Evolutionary conservation across 1,284 basidiomycete species (phyloP).

Genomic region (Ceratobasidium sp.): DNA sequence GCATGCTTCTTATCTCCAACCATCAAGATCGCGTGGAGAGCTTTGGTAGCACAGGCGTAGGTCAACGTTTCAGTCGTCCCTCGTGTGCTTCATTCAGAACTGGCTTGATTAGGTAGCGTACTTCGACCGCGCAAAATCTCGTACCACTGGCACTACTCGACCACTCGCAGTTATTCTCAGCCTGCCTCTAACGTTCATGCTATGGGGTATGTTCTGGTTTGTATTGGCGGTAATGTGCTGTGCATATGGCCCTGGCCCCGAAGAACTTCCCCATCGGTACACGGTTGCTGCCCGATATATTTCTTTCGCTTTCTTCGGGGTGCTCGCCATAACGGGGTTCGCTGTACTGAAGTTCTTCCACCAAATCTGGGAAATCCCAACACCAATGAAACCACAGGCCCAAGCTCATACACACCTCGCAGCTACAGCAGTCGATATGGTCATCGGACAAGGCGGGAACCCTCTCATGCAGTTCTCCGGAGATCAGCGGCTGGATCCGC

Average conservation of each 20-base stretch:
- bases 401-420: neutral
- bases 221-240: neutral
- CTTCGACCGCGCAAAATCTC: neutral
- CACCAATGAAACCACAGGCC: neutral
- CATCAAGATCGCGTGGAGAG: conserved; percentile 17
- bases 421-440: conserved; percentile 7
- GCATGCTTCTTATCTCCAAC: conserved; percentile 9
- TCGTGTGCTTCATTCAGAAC: neutral
- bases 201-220: conserved; percentile 27
- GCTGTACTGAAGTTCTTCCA: neutral
- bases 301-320: neutral
- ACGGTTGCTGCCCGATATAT: neutral
- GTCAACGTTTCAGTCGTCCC: neutral
- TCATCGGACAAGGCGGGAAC: conserved; percentile 10
- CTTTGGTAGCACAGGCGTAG: conserved; percentile 1
- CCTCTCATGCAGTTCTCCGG: neutral
- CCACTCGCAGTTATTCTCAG: conserved; percentile 2
- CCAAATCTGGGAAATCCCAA: neutral
- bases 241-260: neutral
- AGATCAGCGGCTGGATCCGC: conserved; percentile 1
- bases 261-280: neutral
- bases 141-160: neutral
- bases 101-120: neutral
- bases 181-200: neutral
- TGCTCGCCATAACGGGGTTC: neutral